Conservation (phyloP, 2,329 filamentous ascomycete species). For the Keithomyces neogunnii region DNA sequence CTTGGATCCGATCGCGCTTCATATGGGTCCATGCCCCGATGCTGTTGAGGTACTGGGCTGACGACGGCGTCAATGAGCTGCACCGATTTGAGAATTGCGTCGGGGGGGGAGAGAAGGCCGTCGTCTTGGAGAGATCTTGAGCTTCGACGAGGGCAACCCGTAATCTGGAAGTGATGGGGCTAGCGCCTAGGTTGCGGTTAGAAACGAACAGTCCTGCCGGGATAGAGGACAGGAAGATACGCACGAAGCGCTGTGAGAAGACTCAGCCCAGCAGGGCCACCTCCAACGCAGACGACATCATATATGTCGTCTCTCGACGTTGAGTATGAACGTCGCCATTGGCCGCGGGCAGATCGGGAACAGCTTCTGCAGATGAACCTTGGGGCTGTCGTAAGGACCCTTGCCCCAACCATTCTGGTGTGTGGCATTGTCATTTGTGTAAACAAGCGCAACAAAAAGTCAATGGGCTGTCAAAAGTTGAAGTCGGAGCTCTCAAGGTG, state of each 20-base stretch:
- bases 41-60: slow-evolving; percentile 69
- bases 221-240: neutral
- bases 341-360: slow-evolving; percentile 27
- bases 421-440: neutral
- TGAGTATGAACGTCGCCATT: slow-evolving; percentile 32
- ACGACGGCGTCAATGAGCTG: slow-evolving; percentile 86
- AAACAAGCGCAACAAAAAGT: neutral
- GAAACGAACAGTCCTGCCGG: neutral
- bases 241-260: slow-evolving; percentile 68
- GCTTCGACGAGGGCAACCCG: slow-evolving; percentile 85
- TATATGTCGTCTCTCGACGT: slow-evolving; percentile 61
- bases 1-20: slow-evolving; percentile 64
- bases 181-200: slow-evolving; percentile 50
- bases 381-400: slow-evolving; percentile 16
- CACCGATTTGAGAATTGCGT: slow-evolving; percentile 85
- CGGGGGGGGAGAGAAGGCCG: slow-evolving; percentile 56
- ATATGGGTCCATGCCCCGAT: slow-evolving; percentile 84
- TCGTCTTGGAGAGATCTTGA: slow-evolving; percentile 68
- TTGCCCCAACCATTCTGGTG: slow-evolving; percentile 18
- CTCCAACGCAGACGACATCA: slow-evolving; percentile 87
- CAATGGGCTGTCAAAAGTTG: neutral
- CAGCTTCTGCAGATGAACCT: slow-evolving; percentile 40
- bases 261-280: slow-evolving; percentile 81
- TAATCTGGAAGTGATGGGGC: slow-evolving; percentile 64
- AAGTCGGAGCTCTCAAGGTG: neutral